These are phyloP conservation scores for Ceratocystis diversiconidia DNA, from an alignment of 2,329 filamentous ascomycete species.

Conservation along the genomic window DNA sequence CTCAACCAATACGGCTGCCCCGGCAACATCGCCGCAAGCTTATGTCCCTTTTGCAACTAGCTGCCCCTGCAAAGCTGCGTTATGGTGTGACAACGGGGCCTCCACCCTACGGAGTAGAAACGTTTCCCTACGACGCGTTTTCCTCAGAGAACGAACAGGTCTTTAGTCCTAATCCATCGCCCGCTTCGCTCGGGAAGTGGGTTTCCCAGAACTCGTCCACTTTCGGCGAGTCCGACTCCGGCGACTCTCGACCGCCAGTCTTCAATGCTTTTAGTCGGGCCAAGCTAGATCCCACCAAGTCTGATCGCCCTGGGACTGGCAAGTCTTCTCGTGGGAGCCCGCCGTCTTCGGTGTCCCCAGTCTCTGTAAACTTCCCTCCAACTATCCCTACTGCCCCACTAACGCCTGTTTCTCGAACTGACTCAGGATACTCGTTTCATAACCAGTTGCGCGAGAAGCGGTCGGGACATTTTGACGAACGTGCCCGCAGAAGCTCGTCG, in stretches of 20 bases:
- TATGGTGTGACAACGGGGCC: constrained; percentile 80
- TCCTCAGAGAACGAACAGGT: constrained; percentile 72
- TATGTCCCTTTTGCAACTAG: constrained; percentile 70
- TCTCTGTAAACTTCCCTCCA: constrained; percentile 63
- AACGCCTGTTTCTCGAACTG: constrained; percentile 73
- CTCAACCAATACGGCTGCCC: constrained; percentile 63
- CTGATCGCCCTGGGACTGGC: constrained; percentile 66
- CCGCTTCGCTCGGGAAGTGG: constrained; percentile 67
- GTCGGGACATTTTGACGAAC: constrained; percentile 77
- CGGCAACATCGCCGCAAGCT: constrained; percentile 84
- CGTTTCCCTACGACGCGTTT: constrained; percentile 81
- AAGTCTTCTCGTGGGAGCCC: constrained; percentile 48
- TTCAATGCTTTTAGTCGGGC: constrained; percentile 86
- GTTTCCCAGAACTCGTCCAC: constrained; percentile 79
- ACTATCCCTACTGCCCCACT: constrained; percentile 38
- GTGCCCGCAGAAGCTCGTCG: constrained; percentile 80
- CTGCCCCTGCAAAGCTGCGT: constrained; percentile 76
- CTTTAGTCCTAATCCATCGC: constrained; percentile 56
- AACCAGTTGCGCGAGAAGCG: constrained; percentile 84
- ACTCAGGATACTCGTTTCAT: constrained; percentile 79
- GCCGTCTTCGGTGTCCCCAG: constrained; percentile 55
- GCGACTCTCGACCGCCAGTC: constrained; percentile 44
- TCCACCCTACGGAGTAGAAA: constrained; percentile 82
- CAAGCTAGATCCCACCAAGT: constrained; percentile 48
- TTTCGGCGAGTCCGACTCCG: constrained; percentile 55